Percentiles rank a stretch among this genome's conserved stretches.
Evolutionary conservation across 805 yeast species (phyloP).

Genomic region (Schwanniomyces pseudopolymorphus): DNA sequence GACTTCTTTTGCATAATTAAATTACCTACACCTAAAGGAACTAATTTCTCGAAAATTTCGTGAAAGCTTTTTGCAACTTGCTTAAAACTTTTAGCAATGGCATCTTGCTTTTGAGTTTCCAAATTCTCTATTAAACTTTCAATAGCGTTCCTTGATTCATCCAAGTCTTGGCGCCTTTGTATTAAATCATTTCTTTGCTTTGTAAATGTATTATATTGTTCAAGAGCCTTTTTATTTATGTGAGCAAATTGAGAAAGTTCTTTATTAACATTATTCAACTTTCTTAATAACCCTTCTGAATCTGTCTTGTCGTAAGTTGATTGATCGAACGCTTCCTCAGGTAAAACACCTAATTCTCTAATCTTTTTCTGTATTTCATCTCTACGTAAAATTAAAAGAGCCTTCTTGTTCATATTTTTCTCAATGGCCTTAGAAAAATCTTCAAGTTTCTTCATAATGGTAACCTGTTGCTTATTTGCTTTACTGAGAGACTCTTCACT

Average conservation of each 20-base stretch:
- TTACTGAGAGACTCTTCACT: slow-evolving; percentile 44
- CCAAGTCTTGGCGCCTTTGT: slow-evolving; percentile 66
- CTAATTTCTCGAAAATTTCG: slow-evolving; percentile 74
- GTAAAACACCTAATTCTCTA: slow-evolving; percentile 82
- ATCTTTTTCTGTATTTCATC: slow-evolving; percentile 73
- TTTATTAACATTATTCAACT: slow-evolving; percentile 54
- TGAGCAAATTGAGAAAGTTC: slow-evolving; percentile 65
- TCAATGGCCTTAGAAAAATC: slow-evolving; percentile 64
- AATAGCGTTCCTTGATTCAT: slow-evolving; percentile 68
- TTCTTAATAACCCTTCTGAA: slow-evolving; percentile 53
- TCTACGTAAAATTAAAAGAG: slow-evolving; percentile 57
- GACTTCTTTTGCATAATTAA: slow-evolving; percentile 59
- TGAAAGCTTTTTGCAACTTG: slow-evolving; percentile 74
- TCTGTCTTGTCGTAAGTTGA: slow-evolving; percentile 38
- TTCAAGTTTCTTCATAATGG: slow-evolving; percentile 55
- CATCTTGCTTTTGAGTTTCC: slow-evolving; percentile 77
- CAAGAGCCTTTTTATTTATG: slow-evolving; percentile 86
- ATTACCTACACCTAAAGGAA: slow-evolving; percentile 79
- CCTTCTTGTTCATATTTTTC: slow-evolving; percentile 59
- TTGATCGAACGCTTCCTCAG: slow-evolving; percentile 72
- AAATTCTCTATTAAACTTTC: slow-evolving; percentile 67
- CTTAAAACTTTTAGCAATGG: slow-evolving; percentile 74
- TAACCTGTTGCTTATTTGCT: slow-evolving; percentile 57
- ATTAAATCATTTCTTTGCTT: slow-evolving; percentile 68
- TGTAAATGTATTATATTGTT: slow-evolving; percentile 72